Conservation (phyloP, 1,284 basidiomycete species). For the Anthracocystis walkeri region DNA sequence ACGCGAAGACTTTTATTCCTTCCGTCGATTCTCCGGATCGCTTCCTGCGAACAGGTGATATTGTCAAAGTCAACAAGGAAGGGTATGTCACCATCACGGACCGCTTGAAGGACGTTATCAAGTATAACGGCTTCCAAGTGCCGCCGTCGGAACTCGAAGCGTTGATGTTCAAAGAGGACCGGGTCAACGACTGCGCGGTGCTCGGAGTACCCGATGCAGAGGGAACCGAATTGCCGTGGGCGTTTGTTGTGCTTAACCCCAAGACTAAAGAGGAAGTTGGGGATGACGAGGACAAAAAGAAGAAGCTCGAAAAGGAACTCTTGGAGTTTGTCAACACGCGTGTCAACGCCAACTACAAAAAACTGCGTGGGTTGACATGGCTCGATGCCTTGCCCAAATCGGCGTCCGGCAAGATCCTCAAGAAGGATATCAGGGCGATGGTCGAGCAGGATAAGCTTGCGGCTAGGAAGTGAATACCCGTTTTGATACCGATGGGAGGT, state of each 20-base stretch:
- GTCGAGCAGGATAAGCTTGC: slow-evolving; percentile 40
- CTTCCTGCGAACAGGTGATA: slow-evolving; percentile 65
- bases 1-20: slow-evolving; percentile 51
- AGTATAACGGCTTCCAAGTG: slow-evolving; percentile 68
- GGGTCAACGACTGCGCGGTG: slow-evolving; percentile 57
- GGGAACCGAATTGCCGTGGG: slow-evolving; percentile 60
- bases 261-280: slow-evolving; percentile 20
- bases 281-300: slow-evolving; percentile 37
- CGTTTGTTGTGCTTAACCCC: slow-evolving; percentile 51
- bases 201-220: slow-evolving; percentile 49
- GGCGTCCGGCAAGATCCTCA: slow-evolving; percentile 65
- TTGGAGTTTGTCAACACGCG: slow-evolving; percentile 56
- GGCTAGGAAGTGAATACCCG: slow-evolving; percentile 17
- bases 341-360: slow-evolving; percentile 65
- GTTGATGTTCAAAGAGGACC: slow-evolving; percentile 50
- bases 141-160: slow-evolving; percentile 65
- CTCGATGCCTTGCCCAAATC: slow-evolving; percentile 61
- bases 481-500: background rate
- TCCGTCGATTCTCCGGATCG: slow-evolving; percentile 29
- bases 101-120: slow-evolving; percentile 68
- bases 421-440: slow-evolving; percentile 58
- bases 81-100: slow-evolving; percentile 66
- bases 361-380: slow-evolving; percentile 62
- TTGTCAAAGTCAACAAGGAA: slow-evolving; percentile 57
- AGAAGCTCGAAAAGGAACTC: slow-evolving; percentile 38